These are phyloP conservation scores for Cinnamomum chago DNA, from an alignment of 164 flowering plant genomes.

Conservation along the genomic window DNA sequence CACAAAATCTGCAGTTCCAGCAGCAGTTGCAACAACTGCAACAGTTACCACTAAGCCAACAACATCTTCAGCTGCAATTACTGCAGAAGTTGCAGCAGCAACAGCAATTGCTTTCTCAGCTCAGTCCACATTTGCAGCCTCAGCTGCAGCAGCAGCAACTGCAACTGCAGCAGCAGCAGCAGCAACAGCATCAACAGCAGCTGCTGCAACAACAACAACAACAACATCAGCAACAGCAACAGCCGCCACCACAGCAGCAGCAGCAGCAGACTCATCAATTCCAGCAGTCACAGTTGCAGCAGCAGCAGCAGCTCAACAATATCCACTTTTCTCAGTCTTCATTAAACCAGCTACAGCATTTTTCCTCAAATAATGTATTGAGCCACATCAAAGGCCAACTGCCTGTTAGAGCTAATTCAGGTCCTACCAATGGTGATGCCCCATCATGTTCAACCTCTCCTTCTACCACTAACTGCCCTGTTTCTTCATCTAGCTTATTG, in stretches of 20 bases:
- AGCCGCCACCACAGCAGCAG: conserved; percentile 51
- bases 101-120: conserved; percentile 47
- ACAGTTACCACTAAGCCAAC: conserved; percentile 48
- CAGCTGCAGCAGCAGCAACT: conserved; percentile 39
- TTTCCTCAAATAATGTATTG: conserved; percentile 43
- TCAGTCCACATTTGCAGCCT: conserved; percentile 43
- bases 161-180: conserved; percentile 54
- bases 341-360: conserved; percentile 38
- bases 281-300: conserved; percentile 12
- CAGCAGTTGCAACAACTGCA: conserved; percentile 53
- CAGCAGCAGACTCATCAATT: conserved; percentile 5
- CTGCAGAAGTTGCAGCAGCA: conserved; percentile 76
- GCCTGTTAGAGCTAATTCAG: conserved; percentile 42
- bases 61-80: conserved; percentile 67
- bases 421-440: conserved; percentile 66
- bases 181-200: conserved; percentile 65
- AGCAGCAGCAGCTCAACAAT: conserved; percentile 37
- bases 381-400: conserved; percentile 37
- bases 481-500: conserved; percentile 44
- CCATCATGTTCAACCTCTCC: conserved; percentile 92
- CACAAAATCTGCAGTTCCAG: conserved; percentile 66
- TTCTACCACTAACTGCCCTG: conserved; percentile 60
- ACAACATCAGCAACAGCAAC: conserved; percentile 39
- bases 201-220: conserved; percentile 60
- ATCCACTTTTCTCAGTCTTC: conserved; percentile 34